Percentiles rank a stretch among this genome's conserved stretches.
Evolutionary conservation across 345 rosid genomes (phyloP).

Genomic region (Kandelia obovata): DNA sequence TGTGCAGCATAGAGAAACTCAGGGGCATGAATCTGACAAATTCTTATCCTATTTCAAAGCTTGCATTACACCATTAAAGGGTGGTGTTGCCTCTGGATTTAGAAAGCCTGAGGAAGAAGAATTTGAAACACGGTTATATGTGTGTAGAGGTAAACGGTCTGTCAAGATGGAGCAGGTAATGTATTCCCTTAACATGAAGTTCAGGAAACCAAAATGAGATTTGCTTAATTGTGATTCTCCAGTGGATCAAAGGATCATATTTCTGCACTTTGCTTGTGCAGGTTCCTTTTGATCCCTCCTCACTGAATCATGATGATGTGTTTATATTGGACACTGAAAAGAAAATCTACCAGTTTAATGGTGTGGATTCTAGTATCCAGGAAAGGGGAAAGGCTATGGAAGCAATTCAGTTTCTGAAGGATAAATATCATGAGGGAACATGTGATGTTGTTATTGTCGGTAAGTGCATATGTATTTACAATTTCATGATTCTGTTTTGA

Average conservation of each 20-base stretch:
- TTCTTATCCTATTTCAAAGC: constrained; percentile 96
- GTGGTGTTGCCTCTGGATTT: constrained; percentile 96
- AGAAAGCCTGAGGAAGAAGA: constrained; percentile 73
- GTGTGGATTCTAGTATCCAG: constrained; percentile 92
- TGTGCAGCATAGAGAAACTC: constrained; percentile 91
- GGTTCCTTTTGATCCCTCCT: constrained; percentile 93
- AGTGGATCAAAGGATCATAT: constrained; percentile 11
- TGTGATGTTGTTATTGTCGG: constrained; percentile 83
- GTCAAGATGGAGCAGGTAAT: constrained; percentile 92
- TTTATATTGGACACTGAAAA: constrained; percentile 79
- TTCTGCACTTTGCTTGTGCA: constrained; percentile 34
- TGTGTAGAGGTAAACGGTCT: constrained; percentile 81
- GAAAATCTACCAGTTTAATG: constrained; percentile 96
- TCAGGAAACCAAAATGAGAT: neutral
- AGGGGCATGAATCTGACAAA: constrained; percentile 95
- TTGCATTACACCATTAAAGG: constrained; percentile 89
- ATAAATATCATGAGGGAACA: constrained; percentile 75
- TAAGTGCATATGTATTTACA: constrained; percentile 31
- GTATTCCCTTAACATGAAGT: neutral
- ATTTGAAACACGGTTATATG: constrained; percentile 85
- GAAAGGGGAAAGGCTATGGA: constrained; percentile 96
- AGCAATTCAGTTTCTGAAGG: constrained; percentile 88
- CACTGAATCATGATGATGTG: constrained; percentile 94
- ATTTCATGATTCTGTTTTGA: constrained; percentile 1
- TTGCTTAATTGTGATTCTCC: constrained; percentile 13